Base-by-base conservation (phyloP, 2,329 filamentous ascomycete species). In the Penicillium hesseltinei region DNA sequence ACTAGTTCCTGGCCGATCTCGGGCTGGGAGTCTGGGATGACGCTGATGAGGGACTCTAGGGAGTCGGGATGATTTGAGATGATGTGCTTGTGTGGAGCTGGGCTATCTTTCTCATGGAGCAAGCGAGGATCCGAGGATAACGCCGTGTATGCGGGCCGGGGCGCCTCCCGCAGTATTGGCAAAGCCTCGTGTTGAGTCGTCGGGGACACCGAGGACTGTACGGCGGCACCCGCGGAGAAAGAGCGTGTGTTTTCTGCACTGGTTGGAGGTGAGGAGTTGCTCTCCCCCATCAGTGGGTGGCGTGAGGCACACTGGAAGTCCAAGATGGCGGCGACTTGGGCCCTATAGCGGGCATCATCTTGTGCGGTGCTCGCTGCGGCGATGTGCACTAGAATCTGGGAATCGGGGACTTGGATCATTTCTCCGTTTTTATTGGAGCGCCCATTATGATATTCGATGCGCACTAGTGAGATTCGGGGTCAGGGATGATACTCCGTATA, bases 371-470 rank as follows among this genome's bases (percentile, higher is more conserved):
- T 73, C 31, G 74, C 70, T 19, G 76, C 76, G 50, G 73, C 69
- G 60, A 78, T 67, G 64, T 78, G 76, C 48, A 77, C 73, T 53
- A 78, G 73, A 54, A 78, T 71, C 65, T 77, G 61, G 64, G 49
- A 35, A 1, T 17, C 38, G 19, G 29, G 27, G 11, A 15, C 21
- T 23, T 29, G 25, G 48, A 29, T 19, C 50, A 52, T 52, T 17
- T 23, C 29, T 31, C 13, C 25, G 8, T 21, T 33, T 19, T 25
- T n/a, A 31, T 21, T 27, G 13, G 36, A 39, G 8, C 9, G 13
- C 19, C 25, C 51, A 48, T 51, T 35, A 4, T 43, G 31, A 29
- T 29, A 39, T 13, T 45, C 8, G 50, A 25, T 50, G 15, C 9
- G 19, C 38, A 33, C 25, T 39, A 40, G 43, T 35, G 50, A 23